Evolutionary conservation across 2,329 filamentous ascomycete species (phyloP).

Genomic region (Saccharata proteae): DNA sequence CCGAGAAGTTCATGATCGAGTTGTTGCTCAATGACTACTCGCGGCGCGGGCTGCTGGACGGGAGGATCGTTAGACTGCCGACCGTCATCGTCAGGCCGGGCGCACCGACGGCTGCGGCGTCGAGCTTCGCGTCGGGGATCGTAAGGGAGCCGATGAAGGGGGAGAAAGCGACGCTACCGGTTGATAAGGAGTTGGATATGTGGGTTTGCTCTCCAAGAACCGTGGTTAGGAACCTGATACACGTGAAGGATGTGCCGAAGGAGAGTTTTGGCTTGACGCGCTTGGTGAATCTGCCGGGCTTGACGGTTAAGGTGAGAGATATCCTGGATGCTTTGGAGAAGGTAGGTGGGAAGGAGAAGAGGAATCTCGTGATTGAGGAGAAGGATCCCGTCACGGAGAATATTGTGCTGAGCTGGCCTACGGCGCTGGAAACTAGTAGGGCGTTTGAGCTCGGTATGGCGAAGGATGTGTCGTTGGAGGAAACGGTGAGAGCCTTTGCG

Average conservation of each 20-base stretch:
- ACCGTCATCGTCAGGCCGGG: conserved; percentile 48
- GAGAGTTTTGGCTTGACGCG: conserved; percentile 35
- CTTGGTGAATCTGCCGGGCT: conserved; percentile 39
- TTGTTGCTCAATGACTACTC: conserved; percentile 48
- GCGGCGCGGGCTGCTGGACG: conserved; percentile 43
- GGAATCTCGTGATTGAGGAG: conserved; percentile 36
- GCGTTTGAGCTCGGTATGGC: conserved; percentile 42
- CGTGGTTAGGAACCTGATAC: conserved; percentile 39
- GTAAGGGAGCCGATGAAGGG: conserved; percentile 49
- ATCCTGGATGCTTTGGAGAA: conserved; percentile 41
- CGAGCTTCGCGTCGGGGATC: conserved; percentile 49
- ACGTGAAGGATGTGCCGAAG: conserved; percentile 34
- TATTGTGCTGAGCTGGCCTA: conserved; percentile 40
- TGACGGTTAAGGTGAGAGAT: conserved; percentile 37
- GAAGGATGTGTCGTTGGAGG: conserved; percentile 36
- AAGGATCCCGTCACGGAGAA: conserved; percentile 31
- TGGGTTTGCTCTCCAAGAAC: conserved; percentile 45
- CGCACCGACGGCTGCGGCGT: conserved; percentile 43
- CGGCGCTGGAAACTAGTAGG: conserved; percentile 39
- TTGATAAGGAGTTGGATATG: conserved; percentile 35
- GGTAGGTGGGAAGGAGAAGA: conserved; percentile 38
- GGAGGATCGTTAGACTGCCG: conserved; percentile 44
- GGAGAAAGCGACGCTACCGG: conserved; percentile 33
- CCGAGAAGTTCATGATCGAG: conserved; percentile 48
- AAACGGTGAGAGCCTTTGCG: conserved; percentile 14